Percentiles rank a stretch among this genome's conserved stretches.
phyloP scores from a whole-genome alignment of 1,284 basidiomycete species.

The Thecaphora thlaspeos region DNA sequence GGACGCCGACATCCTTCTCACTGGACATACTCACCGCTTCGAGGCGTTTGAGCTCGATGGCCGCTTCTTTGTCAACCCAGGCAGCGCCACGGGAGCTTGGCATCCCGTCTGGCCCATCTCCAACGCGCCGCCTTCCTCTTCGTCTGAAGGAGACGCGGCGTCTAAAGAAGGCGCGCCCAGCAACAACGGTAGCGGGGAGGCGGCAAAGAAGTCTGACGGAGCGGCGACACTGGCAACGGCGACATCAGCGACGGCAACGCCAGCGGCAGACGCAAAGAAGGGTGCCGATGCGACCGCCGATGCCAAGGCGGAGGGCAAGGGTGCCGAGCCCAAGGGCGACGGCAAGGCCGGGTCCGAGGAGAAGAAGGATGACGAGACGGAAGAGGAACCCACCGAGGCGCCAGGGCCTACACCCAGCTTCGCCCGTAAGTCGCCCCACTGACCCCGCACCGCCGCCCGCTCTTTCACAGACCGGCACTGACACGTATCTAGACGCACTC shows the following conservation, averaged over 20 bases:
- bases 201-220: conserved; percentile 3
- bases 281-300: conserved; percentile 9
- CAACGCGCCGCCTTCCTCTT: conserved; percentile 15
- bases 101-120: conserved; percentile 61
- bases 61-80: conserved; percentile 93
- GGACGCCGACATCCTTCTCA: conserved; percentile 93
- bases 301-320: conserved; percentile 8
- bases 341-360: conserved; percentile 2
- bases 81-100: conserved; percentile 93
- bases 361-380: conserved; percentile 5
- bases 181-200: too few relatives aligned
- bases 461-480: too few relatives aligned
- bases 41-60: conserved; percentile 88
- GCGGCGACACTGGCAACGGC: conserved; percentile 4
- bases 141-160: conserved; percentile 12
- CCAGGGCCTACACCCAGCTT: conserved; percentile 42
- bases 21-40: conserved; percentile 93
- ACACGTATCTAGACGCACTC: too few relatives aligned
- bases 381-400: conserved; percentile 29
- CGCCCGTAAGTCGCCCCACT: conserved; percentile 29
- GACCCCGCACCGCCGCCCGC: not conserved
- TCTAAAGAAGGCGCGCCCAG: conserved; percentile 7
- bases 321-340: not conserved
- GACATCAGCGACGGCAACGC: conserved; percentile 8
- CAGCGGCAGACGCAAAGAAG: conserved; percentile 20